A percentile compares a stretch with the other conserved stretches of the same genome.
Conservation (phyloP, 2,329 filamentous ascomycete species). For the Lizonia empirigonia region DNA sequence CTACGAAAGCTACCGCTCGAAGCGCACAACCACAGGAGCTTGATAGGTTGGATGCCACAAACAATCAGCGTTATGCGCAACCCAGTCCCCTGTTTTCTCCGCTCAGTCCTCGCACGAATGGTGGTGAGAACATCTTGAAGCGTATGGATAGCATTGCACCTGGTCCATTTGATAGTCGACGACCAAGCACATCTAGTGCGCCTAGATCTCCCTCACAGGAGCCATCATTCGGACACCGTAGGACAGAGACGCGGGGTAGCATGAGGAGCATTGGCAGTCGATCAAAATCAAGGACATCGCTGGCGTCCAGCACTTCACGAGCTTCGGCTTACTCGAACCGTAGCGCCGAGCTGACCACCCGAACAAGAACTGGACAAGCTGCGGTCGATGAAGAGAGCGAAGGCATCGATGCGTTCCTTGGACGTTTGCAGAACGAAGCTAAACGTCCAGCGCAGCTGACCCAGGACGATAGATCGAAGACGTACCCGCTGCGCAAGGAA, state of each 20-base stretch:
- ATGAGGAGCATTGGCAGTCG: conserved; percentile 35
- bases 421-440: conserved; percentile 44
- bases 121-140: conserved; percentile 58
- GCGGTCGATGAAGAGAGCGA: conserved; percentile 33
- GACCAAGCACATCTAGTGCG: conserved; percentile 46
- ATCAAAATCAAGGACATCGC: conserved; percentile 34
- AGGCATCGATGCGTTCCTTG: conserved; percentile 48
- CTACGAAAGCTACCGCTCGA: conserved; percentile 45
- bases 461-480: conserved; percentile 25
- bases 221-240: conserved; percentile 41
- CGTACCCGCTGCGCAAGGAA: conserved; percentile 31
- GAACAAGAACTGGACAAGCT: conserved; percentile 20
- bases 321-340: conserved; percentile 40
- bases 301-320: conserved; percentile 39
- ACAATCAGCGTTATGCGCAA: conserved; percentile 39
- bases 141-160: conserved; percentile 70
- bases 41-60: conserved; percentile 33
- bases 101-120: conserved; percentile 54
- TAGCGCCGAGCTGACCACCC: conserved; percentile 33
- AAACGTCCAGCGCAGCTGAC: conserved; percentile 22
- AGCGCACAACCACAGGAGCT: conserved; percentile 28
- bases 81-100: conserved; percentile 52
- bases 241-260: conserved; percentile 46
- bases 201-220: conserved; percentile 27
- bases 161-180: conserved; percentile 64